Evolutionary conservation across 495 filamentous ascomycete species (phyloP).

Genomic region (Entonaema liquescens): DNA sequence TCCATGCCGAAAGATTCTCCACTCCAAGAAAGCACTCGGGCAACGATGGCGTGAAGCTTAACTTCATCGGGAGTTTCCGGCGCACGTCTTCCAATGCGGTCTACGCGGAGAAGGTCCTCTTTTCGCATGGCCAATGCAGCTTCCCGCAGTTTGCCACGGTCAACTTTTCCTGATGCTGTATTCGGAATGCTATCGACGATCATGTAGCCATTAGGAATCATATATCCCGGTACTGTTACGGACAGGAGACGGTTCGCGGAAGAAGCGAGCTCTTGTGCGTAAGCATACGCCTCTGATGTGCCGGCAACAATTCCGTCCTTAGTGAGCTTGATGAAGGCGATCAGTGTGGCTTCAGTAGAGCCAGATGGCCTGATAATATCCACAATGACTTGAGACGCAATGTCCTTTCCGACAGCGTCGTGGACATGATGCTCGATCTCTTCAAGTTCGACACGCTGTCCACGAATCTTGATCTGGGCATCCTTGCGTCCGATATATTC

Average conservation of each 20-base stretch:
- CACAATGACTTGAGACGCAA: background rate
- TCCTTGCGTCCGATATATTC: constrained; percentile 1
- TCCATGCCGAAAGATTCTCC: background rate
- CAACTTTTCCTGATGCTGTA: background rate
- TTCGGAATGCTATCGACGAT: background rate
- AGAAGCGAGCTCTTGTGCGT: background rate
- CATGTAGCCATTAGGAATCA: background rate
- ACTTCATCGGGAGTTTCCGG: background rate
- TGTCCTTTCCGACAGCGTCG: background rate
- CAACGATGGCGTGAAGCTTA: background rate
- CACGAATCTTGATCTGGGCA: constrained; percentile 1
- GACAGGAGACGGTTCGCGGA: background rate
- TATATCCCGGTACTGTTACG: background rate
- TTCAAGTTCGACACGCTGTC: background rate
- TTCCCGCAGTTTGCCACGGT: background rate
- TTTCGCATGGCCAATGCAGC: background rate
- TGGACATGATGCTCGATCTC: background rate
- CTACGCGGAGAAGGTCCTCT: background rate
- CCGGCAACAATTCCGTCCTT: background rate
- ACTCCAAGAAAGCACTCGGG: background rate
- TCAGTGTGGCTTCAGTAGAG: background rate
- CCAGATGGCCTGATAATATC: background rate
- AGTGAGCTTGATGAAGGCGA: background rate
- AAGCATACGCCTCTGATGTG: background rate
- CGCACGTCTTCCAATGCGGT: background rate